Evolutionary conservation across 306 rosid species (phyloP), one percentile per base, ranked within the genome.

Genomic region (Corylus americana): DNA sequence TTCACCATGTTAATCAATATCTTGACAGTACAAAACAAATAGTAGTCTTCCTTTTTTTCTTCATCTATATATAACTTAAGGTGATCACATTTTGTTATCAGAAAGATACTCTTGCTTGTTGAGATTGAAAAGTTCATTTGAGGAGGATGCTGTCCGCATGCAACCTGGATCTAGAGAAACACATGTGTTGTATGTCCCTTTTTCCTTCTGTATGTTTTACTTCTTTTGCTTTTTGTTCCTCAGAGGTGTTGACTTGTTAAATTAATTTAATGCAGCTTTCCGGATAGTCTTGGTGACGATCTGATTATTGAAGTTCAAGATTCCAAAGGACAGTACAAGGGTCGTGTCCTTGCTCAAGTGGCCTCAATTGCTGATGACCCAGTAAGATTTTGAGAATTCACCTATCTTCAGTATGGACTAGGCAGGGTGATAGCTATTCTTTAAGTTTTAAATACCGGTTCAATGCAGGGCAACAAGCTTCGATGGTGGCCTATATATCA

Each of bases 151-250:
- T 22, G 53, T 83, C 47, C 71, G 44, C 20, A 77, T 83, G 83
- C 80, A 75, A 74, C 83, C 85, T 25, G 89, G 89, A 79, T 79
- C 78, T 11, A 57, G 85, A 20, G 83, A 80, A 74, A 55, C 79
- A 51, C 76, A 49, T 47, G 70, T 80, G 48, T 77, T 86, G 89
- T 83, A 57, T 22, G 89, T 73, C 31, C 61, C 50, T 22, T 5
- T 55, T 55, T 17, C 18, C 5, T 22, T 45, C 39, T 47, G 42
- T 18, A 31, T 69, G 14, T 18, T 18, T 75, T 50, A 12, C 31
- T 61, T 50, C n/a, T 54, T 27, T 67, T 5, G 17, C n/a, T 55
- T 17, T 18, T 51, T 14, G 77, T 14, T 61, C 53, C 25, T 44
- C n/a, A 8, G 20, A 42, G 69, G 8, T 54, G 13, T 25, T 55